Evolutionary conservation across 352 stramenopile species (phyloP).

Genomic region (Phytophthora syringae): DNA sequence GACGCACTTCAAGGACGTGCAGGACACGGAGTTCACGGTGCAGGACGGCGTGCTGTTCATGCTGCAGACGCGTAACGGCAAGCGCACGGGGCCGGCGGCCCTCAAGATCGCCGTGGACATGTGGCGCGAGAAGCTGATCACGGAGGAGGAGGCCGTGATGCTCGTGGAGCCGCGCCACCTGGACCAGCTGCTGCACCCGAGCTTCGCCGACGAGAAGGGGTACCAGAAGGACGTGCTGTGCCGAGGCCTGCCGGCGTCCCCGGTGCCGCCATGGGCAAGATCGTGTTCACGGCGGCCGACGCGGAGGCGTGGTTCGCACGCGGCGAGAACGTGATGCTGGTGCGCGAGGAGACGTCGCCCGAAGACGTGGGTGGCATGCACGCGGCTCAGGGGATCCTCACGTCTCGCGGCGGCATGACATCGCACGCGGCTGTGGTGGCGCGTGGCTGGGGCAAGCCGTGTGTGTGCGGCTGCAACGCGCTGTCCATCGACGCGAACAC

Average conservation of each 20-base stretch:
- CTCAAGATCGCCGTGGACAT: slow-evolving; percentile 36
- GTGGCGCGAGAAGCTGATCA: slow-evolving; percentile 39
- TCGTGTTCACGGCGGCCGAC: slow-evolving; percentile 32
- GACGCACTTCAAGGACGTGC: slow-evolving; percentile 38
- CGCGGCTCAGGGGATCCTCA: slow-evolving; percentile 33
- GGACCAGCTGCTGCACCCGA: slow-evolving; percentile 31
- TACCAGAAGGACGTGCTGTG: slow-evolving; percentile 35
- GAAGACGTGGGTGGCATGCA: slow-evolving; percentile 35
- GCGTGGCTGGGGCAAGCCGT: slow-evolving; percentile 31
- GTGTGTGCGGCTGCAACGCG: slow-evolving; percentile 29
- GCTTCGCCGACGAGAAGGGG: slow-evolving; percentile 29
- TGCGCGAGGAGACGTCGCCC: slow-evolving; percentile 29
- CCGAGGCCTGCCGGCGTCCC: slow-evolving; percentile 24
- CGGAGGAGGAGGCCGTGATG: slow-evolving; percentile 35
- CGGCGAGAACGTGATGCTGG: slow-evolving; percentile 33
- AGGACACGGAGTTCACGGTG: slow-evolving; percentile 35
- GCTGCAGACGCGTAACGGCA: slow-evolving; percentile 34
- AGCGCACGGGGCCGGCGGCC: slow-evolving; percentile 25
- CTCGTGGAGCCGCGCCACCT: slow-evolving; percentile 33
- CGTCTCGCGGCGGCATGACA: slow-evolving; percentile 35
- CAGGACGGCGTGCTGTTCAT: slow-evolving; percentile 35
- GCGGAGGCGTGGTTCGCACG: slow-evolving; percentile 27
- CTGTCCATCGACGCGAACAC: slow-evolving; percentile 26
- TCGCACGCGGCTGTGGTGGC: slow-evolving; percentile 29
- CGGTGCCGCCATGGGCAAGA: slow-evolving; percentile 32